A percentile compares a stretch with the other conserved stretches of the same genome.
Conservation (phyloP, 306 rosid species). For the Citrullus amarus region DNA sequence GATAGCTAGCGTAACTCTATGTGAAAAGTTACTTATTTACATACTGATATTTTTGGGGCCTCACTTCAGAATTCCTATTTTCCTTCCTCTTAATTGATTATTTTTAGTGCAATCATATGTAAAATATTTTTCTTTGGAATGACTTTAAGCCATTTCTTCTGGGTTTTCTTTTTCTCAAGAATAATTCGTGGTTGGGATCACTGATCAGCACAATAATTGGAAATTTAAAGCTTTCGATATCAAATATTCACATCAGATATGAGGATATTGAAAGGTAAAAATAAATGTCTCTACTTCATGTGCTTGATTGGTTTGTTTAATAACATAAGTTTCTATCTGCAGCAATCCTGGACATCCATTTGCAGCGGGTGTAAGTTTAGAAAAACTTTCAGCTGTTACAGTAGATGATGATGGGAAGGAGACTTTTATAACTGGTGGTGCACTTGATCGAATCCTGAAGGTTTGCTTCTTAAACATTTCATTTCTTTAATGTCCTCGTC, state of each 20-base stretch:
- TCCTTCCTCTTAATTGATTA: neutral
- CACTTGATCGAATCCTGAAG: slow-evolving; percentile 75
- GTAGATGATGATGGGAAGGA: slow-evolving; percentile 80
- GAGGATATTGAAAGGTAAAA: slow-evolving; percentile 87
- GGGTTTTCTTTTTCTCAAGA: slow-evolving; percentile 30
- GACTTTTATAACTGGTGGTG: slow-evolving; percentile 78
- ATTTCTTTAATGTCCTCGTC: neutral
- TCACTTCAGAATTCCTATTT: neutral
- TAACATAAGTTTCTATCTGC: slow-evolving; percentile 29
- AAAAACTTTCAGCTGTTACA: slow-evolving; percentile 80
- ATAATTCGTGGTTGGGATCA: slow-evolving; percentile 94
- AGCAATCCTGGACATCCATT: slow-evolving; percentile 95
- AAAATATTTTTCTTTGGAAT: neutral
- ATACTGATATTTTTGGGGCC: neutral
- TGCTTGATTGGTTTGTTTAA: neutral
- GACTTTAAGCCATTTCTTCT: neutral
- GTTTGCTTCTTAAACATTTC: slow-evolving; percentile 23
- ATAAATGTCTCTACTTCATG: neutral
- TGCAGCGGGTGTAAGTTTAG: slow-evolving; percentile 87
- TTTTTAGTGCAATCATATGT: neutral
- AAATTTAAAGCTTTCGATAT: slow-evolving; percentile 85
- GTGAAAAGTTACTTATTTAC: neutral
- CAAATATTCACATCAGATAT: slow-evolving; percentile 90
- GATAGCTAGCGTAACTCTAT: neutral
- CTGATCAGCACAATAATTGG: slow-evolving; percentile 84